These are phyloP conservation scores for Sicyos edulis DNA, from an alignment of 306 rosid species.

Conservation along the genomic window DNA sequence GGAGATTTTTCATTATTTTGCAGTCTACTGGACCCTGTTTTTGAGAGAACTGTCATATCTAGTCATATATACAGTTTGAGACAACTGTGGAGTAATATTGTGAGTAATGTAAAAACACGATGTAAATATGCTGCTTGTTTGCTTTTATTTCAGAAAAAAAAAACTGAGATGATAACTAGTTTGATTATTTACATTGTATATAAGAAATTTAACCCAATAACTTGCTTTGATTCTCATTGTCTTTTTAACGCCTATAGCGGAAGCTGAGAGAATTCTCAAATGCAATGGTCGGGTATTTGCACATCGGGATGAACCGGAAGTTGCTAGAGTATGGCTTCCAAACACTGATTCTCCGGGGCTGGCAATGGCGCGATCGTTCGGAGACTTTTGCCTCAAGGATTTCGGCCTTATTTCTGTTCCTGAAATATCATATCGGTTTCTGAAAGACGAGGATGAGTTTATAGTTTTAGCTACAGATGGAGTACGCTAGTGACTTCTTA, in stretches of 20 bases:
- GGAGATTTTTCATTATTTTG: too few relatives aligned
- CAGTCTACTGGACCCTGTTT: slow-evolving; percentile 2
- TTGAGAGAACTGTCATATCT: not conserved
- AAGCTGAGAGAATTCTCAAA: slow-evolving; percentile 82
- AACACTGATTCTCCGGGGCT: slow-evolving; percentile 88
- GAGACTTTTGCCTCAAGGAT: slow-evolving; percentile 95
- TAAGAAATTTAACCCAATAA: not conserved
- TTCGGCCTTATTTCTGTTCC: slow-evolving; percentile 94
- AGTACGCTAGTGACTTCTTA: slow-evolving; percentile 36
- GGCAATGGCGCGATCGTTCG: slow-evolving; percentile 96
- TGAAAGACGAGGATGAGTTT: slow-evolving; percentile 66
- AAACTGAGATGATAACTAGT: not conserved
- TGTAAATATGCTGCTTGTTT: not conserved
- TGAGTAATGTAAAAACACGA: not conserved
- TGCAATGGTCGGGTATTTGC: slow-evolving; percentile 90
- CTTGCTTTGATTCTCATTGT: slow-evolving; percentile 8
- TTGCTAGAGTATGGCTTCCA: slow-evolving; percentile 90
- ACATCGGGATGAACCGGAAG: slow-evolving; percentile 94
- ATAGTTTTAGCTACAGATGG: slow-evolving; percentile 93
- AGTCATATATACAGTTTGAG: not conserved
- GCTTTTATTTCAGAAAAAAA: not conserved
- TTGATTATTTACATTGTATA: not conserved
- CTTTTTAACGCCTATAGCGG: slow-evolving; percentile 40
- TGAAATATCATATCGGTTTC: slow-evolving; percentile 55
- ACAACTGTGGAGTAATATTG: not conserved